These are phyloP conservation scores for Arthrobotrys megalospora DNA, from an alignment of 2,329 filamentous ascomycete species.

Conservation along the genomic window DNA sequence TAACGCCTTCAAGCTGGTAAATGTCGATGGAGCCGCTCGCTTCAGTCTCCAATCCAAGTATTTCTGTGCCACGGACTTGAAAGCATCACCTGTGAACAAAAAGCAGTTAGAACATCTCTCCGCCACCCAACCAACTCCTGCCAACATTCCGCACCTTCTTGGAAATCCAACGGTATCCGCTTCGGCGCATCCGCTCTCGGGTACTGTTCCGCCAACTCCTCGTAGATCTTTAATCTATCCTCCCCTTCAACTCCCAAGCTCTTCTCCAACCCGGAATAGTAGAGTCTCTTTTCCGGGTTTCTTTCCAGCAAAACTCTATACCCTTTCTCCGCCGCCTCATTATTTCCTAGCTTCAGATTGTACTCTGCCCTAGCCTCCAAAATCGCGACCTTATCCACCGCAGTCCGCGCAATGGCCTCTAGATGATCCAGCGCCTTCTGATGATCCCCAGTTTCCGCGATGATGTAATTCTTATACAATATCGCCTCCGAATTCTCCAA, in stretches of 20 bases:
- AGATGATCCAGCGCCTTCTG: constrained; percentile 89
- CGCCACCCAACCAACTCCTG: constrained; percentile 23
- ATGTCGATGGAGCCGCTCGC: constrained; percentile 94
- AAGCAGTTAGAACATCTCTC: constrained; percentile 31
- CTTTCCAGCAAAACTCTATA: constrained; percentile 86
- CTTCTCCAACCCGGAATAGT: constrained; percentile 84
- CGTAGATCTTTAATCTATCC: constrained; percentile 81
- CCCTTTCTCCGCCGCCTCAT: constrained; percentile 83
- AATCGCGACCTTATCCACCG: constrained; percentile 85
- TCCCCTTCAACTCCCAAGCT: constrained; percentile 77
- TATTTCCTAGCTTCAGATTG: constrained; percentile 81
- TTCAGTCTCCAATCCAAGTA: constrained; percentile 89
- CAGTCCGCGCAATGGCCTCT: constrained; percentile 81
- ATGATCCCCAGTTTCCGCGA: constrained; percentile 88
- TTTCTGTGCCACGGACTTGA: constrained; percentile 80
- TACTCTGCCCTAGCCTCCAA: constrained; percentile 90
- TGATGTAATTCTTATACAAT: constrained; percentile 95
- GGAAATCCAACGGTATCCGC: constrained; percentile 89
- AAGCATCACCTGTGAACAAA: constrained; percentile 76
- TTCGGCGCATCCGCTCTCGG: constrained; percentile 87
- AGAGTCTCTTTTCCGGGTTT: constrained; percentile 87
- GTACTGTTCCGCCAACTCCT: constrained; percentile 84
- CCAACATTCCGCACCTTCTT: constrained; percentile 74
- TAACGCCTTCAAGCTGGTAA: constrained; percentile 94
- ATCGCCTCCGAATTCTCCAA: constrained; percentile 94